Evolutionary conservation across 192 early-diverging fungal species (phyloP), one percentile per base, ranked within the genome.

Genomic region (Entrophospora sp.): DNA sequence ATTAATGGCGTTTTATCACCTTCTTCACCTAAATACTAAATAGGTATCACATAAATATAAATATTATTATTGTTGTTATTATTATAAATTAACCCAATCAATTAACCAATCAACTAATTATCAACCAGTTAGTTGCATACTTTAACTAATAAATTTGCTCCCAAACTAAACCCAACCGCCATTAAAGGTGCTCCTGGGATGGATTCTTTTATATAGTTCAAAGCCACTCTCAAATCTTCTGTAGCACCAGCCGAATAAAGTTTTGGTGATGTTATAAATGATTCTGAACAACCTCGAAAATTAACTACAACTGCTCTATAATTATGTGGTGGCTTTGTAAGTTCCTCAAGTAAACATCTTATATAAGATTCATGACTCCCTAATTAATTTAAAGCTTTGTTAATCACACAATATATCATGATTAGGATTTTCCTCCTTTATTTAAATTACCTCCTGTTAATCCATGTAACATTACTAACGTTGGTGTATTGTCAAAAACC

Each of bases 101-200:
- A n/a, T n/a, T n/a, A n/a, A n/a, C n/a, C n/a, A n/a, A n/a, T n/a
- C n/a, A n/a, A n/a, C n/a, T n/a, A n/a, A n/a, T n/a, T n/a, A n/a
- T n/a, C n/a, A n/a, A n/a, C n/a, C n/a, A n/a, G n/a, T n/a, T n/a
- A n/a, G n/a, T n/a, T n/a, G n/a, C n/a, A 65, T 77, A 76, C 81
- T 75, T 95, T 98, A 63, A 88, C 86, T 37, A 98, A 57, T 49
- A 98, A 82, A 69, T 98, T 98, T 28, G 93, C 83, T n/a, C 95
- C 95, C 45, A 98, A 77, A 37, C 89, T 91, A 71, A 89, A 98
- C 1, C 95, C 95, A 61, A 92, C 75, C 13, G 85, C 91, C 43
- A 93, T 74, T 42, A 95, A 60, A 24, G 87, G 79, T 30, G 89
- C 82, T 22, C 71, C 64, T 4, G 90, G 85, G 46, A 81, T 61